Percentiles rank a stretch among this genome's conserved stretches.
Evolutionary conservation across 371 early-diverging fungal species (phyloP).

Genomic region (Circinella minor): DNA sequence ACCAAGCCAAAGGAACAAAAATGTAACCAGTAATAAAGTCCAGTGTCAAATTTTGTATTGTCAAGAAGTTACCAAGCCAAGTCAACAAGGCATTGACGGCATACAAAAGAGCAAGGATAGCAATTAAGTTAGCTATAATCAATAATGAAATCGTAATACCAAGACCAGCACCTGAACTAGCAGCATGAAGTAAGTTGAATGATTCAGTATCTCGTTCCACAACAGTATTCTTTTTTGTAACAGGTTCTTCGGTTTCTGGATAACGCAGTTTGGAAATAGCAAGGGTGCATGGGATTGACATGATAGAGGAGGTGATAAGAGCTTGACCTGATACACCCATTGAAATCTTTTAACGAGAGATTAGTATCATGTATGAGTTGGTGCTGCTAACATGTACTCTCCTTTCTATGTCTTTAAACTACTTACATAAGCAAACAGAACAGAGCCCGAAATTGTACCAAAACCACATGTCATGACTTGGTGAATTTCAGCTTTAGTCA

Average conservation of each 20-base stretch:
- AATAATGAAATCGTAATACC: conserved; percentile 81
- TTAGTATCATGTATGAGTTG: no score
- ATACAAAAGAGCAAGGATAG: conserved; percentile 74
- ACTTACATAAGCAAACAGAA: conserved; percentile 67
- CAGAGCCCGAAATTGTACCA: conserved; percentile 92
- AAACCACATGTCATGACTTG: conserved; percentile 92
- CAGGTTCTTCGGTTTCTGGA: conserved; percentile 83
- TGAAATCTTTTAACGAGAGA: conserved; percentile 29
- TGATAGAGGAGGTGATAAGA: conserved; percentile 85
- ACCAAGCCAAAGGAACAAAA: conserved; percentile 72
- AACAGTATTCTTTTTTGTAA: conserved; percentile 68
- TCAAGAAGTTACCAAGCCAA: conserved; percentile 78
- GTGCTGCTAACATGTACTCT: no score
- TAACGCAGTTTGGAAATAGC: conserved; percentile 80
- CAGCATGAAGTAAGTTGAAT: conserved; percentile 82
- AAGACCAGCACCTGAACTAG: conserved; percentile 84
- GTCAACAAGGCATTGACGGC: conserved; percentile 75
- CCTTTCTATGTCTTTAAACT: no score
- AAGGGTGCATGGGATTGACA: conserved; percentile 91
- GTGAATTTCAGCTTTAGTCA: conserved; percentile 89
- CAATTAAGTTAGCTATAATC: conserved; percentile 78
- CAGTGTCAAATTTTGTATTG: conserved; percentile 66
- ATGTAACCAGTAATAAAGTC: conserved; percentile 76
- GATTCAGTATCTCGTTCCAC: conserved; percentile 38
- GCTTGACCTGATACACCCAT: conserved; percentile 72